Evolutionary conservation across 495 filamentous ascomycete species (phyloP).

Genomic region (Tetracladium marchalianum): DNA sequence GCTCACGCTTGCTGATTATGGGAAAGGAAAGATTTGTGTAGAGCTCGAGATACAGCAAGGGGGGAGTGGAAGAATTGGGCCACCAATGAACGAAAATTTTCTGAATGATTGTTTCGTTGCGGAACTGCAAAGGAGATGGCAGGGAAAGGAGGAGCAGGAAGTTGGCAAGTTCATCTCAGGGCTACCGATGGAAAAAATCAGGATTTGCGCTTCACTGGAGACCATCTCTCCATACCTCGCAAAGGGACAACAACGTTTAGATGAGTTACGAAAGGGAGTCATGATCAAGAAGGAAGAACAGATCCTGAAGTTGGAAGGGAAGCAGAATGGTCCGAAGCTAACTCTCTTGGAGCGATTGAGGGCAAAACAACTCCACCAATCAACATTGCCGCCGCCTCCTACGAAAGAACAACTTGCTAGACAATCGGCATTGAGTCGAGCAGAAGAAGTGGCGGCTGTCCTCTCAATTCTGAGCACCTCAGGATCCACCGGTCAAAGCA

Average conservation of each 20-base stretch:
- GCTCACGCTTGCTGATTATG: constrained; percentile 50
- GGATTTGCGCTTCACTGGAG: constrained; percentile 31
- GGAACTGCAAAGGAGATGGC: constrained; percentile 40
- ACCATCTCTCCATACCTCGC: constrained; percentile 33
- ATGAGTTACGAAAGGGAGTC: constrained; percentile 46
- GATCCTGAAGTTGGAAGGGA: constrained; percentile 1
- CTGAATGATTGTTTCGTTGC: constrained; percentile 42
- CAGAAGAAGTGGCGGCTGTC: constrained; percentile 49
- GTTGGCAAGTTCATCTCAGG: constrained; percentile 32
- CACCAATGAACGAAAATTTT: constrained; percentile 43
- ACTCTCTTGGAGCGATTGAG: constrained; percentile 54
- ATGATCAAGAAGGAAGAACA: constrained; percentile 24
- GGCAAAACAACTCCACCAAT: constrained; percentile 40
- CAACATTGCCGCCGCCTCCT: constrained; percentile 28
- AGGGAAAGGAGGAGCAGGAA: constrained; percentile 5
- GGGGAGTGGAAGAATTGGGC: constrained; percentile 25
- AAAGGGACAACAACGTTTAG: constrained; percentile 51
- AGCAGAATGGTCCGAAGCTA: background rate
- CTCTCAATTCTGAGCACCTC: constrained; percentile 46
- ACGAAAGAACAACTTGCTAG: constrained; percentile 41
- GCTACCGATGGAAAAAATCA: constrained; percentile 46
- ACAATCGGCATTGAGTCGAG: constrained; percentile 46
- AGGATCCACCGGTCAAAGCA: constrained; percentile 22
- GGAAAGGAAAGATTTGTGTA: constrained; percentile 39
- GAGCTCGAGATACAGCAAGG: constrained; percentile 16